Percentiles rank a stretch among this genome's conserved stretches.
Evolutionary conservation across 345 rosid genomes (phyloP).

Genomic region (Moricandia arvensis): DNA sequence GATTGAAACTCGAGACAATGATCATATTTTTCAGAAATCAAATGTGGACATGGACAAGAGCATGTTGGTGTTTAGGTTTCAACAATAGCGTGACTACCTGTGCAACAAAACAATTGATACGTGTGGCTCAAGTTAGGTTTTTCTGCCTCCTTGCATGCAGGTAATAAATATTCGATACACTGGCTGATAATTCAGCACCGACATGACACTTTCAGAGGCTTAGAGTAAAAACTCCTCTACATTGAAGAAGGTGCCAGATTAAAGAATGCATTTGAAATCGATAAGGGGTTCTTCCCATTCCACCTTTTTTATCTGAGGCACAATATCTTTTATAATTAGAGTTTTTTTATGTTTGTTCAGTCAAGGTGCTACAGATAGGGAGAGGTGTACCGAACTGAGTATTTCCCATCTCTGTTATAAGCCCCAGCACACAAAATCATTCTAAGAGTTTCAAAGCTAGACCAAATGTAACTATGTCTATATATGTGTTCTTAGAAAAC

Average conservation of each 20-base stretch:
- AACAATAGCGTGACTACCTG: background rate
- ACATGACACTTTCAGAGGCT: conserved; percentile 80
- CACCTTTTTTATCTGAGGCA: too few species aligned
- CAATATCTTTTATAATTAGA: too few species aligned
- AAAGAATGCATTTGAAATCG: too few species aligned
- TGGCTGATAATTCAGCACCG: conserved; percentile 98
- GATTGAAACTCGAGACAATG: conserved; percentile 87
- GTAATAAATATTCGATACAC: conserved; percentile 60
- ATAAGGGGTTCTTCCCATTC: too few species aligned
- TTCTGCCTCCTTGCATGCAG: conserved; percentile 48
- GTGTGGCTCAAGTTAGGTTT: background rate
- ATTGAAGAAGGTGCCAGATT: too few species aligned
- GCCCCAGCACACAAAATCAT: too few species aligned
- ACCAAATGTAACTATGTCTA: background rate
- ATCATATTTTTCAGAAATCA: conserved; percentile 86
- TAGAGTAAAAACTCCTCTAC: conserved; percentile 71
- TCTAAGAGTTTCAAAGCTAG: too few species aligned
- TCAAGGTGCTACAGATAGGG: too few species aligned
- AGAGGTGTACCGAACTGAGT: too few species aligned
- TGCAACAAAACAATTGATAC: background rate
- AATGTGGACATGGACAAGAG: conserved; percentile 86
- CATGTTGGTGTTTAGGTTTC: conserved; percentile 44
- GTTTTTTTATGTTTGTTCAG: too few species aligned
- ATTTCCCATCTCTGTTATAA: too few species aligned
- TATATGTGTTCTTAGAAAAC: background rate